Evolutionary conservation across 345 rosid genomes (phyloP), one percentile per base, ranked within the genome.

Genomic region (Cardamine occulta): DNA sequence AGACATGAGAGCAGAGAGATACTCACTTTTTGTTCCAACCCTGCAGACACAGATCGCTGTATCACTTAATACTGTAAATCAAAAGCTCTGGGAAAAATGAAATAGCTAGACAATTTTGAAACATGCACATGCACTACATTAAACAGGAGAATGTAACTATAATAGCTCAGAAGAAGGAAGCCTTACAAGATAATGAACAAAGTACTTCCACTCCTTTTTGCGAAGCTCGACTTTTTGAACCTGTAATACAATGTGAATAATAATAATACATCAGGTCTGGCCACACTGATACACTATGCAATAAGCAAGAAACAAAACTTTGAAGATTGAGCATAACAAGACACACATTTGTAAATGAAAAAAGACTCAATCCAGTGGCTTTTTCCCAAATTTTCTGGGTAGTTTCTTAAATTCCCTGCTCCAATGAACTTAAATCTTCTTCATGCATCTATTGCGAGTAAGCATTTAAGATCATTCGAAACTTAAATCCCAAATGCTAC

Each of bases 1-100:
- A 24, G 45, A 73, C 66, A 68, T 15, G 66, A 68, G 39, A 44
- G 65, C 74, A 73, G 28, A 78, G 74, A 66, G 74, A 77, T 65
- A 87, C 98, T 88, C 87, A 88, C 96, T 91, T 91, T 88, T 91
- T 94, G 84, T 88, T 94, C 98, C 98, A 94, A 69, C 98, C 97
- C 96, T 94, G 96, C 80, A 88, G 81, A 84, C 55, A 82, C 55
- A 66, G 52, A 82, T 66, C 11, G 29, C 10, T 48, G 45, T 32
- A 80, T 77, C 74, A 84, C 39, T 80, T 54, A 74, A 61, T 35
- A 79, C 29, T 63, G 79, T 18, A 21, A 61, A 72, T 3, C 64
- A 52, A 54, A 68, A 32, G 13, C 72, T 74, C 65, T 34, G 23
- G 17, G 18, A 8, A 35, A 31, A 64, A 64, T 13, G n/a, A 15